These are phyloP conservation scores for Pseudovirgaria hyperparasitica DNA, from an alignment of 2,329 filamentous ascomycete species.

Conservation along the genomic window DNA sequence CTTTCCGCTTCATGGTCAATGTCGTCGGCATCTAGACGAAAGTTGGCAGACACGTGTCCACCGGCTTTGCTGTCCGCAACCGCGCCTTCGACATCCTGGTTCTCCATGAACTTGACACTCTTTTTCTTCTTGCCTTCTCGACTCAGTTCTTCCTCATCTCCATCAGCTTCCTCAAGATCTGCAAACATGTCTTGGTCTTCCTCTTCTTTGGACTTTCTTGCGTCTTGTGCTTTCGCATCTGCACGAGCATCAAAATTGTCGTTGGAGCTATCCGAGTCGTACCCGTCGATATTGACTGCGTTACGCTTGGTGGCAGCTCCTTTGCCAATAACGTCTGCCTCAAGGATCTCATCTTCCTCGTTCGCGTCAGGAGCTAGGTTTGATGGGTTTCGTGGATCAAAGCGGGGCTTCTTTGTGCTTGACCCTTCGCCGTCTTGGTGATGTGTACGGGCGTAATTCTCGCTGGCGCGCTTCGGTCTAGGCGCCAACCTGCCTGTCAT, in stretches of 20 bases:
- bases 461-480: constrained; percentile 71
- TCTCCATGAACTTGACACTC: constrained; percentile 46
- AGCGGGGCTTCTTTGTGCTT: constrained; percentile 66
- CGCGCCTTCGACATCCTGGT: constrained; percentile 65
- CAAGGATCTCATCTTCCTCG: constrained; percentile 64
- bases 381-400: constrained; percentile 90
- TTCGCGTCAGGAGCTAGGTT: constrained; percentile 72
- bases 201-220: constrained; percentile 40
- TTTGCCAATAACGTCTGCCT: constrained; percentile 82
- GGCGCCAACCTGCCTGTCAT: constrained; percentile 37
- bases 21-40: constrained; percentile 30
- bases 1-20: constrained; percentile 50
- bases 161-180: constrained; percentile 45
- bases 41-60: constrained; percentile 48
- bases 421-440: constrained; percentile 45
- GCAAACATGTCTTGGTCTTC: constrained; percentile 77
- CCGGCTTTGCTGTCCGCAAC: constrained; percentile 61
- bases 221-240: constrained; percentile 42
- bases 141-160: constrained; percentile 39
- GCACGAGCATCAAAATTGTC: constrained; percentile 75
- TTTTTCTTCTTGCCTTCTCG: constrained; percentile 47
- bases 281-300: constrained; percentile 91
- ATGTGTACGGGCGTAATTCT: constrained; percentile 66
- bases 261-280: constrained; percentile 85
- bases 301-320: constrained; percentile 71